Percentiles rank a stretch among this genome's conserved stretches.
Evolutionary conservation across 257 asterid species (phyloP).

Genomic region (Gynochthodes officinalis): DNA sequence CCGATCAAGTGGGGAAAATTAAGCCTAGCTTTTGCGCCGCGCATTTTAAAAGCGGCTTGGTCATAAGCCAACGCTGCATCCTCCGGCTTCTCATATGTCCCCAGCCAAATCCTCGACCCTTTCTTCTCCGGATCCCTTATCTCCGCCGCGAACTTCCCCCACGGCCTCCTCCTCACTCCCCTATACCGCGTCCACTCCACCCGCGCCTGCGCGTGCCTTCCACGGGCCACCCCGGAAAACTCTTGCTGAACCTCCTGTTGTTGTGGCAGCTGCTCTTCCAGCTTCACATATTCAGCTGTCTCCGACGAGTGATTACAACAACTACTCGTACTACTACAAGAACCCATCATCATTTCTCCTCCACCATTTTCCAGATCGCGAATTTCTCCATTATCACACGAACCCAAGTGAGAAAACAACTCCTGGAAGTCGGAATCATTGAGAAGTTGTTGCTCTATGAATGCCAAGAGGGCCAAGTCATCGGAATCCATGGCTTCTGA

Average conservation of each 20-base stretch:
- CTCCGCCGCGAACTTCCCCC: constrained; percentile 27
- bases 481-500: not conserved
- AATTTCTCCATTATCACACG: not conserved
- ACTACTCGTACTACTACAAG: not conserved
- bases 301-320: not conserved
- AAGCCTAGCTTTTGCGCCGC: constrained; percentile 13
- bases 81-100: constrained; percentile 23
- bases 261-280: not conserved
- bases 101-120: constrained; percentile 21
- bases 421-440: constrained; percentile 20
- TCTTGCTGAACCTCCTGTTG: not conserved
- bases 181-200: constrained; percentile 17
- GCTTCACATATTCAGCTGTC: not conserved
- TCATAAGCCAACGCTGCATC: constrained; percentile 26
- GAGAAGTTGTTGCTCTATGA: constrained; percentile 28
- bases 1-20: constrained; percentile 14
- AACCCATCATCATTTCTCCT: no score
- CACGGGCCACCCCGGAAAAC: not conserved
- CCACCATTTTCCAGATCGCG: no score
- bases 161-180: constrained; percentile 22
- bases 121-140: constrained; percentile 17
- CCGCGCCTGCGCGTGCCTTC: no score
- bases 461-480: constrained; percentile 29
- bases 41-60: constrained; percentile 13
- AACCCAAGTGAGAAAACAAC: not conserved